Conservation (phyloP, 257 asterid genomes). For the Cinchona pubescens region DNA sequence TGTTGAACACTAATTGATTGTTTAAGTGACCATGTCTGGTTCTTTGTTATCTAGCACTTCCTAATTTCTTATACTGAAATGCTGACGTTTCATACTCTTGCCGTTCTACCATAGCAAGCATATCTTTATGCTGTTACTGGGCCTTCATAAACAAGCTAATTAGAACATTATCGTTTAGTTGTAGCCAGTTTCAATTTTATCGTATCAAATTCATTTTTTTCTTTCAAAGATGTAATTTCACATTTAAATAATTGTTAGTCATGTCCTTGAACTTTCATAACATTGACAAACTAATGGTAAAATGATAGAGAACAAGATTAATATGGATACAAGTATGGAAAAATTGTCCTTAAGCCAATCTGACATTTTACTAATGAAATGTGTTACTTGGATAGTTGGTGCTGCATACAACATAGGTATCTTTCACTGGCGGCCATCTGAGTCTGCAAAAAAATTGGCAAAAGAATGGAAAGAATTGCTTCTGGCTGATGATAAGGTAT, state of each 20-base stretch:
- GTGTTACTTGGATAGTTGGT: conserved; percentile 49
- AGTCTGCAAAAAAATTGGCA: conserved; percentile 73
- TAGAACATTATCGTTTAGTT: background rate
- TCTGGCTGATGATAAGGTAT: conserved; percentile 69
- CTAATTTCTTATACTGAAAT: background rate
- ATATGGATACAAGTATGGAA: background rate
- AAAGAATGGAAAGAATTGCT: conserved; percentile 93
- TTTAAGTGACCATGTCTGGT: background rate
- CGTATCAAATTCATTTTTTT: background rate
- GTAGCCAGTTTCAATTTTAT: background rate
- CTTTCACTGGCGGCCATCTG: conserved; percentile 96
- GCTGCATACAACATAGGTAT: conserved; percentile 93
- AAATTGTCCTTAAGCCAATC: conserved; percentile 5
- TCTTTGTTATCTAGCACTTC: background rate
- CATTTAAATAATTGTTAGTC: background rate
- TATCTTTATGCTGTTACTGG: background rate
- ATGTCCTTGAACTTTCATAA: background rate
- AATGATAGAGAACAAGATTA: background rate
- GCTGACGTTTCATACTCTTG: background rate
- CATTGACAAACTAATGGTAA: background rate
- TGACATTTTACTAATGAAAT: conserved; percentile 14
- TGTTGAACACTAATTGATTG: conserved; percentile 1
- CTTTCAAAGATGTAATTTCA: no score
- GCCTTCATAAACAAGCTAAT: background rate
- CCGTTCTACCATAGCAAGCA: background rate